phyloP scores from a whole-genome alignment of 805 yeast genomes.

The Saturnispora silvae region DNA sequence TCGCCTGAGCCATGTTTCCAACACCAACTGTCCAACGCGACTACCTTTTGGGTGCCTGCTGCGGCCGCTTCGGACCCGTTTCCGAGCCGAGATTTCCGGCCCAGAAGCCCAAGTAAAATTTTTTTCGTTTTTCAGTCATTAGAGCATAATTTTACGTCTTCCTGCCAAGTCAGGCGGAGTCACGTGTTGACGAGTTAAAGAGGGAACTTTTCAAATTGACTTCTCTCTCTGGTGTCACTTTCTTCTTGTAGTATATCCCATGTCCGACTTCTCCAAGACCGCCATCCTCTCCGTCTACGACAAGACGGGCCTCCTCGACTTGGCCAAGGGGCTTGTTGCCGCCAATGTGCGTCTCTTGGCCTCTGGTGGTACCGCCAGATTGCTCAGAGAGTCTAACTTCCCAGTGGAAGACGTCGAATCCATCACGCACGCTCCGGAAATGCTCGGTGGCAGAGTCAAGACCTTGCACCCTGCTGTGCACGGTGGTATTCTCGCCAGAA shows the following conservation, averaged over 20 bases:
- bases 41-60: neutral
- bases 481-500: conserved; percentile 93
- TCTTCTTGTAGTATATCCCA: neutral
- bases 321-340: conserved; percentile 88
- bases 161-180: no score
- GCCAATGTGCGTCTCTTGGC: conserved; percentile 89
- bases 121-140: no score
- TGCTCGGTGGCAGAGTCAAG: conserved; percentile 97
- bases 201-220: no score
- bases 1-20: no score
- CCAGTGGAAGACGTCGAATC: conserved; percentile 93
- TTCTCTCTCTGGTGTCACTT: conserved; percentile 1
- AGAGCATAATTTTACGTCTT: no score
- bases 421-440: conserved; percentile 97
- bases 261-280: conserved; percentile 46
- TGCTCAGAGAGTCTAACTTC: conserved; percentile 95
- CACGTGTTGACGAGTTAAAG: no score
- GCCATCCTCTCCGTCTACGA: conserved; percentile 96
- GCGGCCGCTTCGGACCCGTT: no score
- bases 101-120: no score
- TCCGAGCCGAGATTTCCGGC: no score
- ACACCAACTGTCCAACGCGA: no score
- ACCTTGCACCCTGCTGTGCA: conserved; percentile 98
- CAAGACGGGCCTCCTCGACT: conserved; percentile 90
- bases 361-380: conserved; percentile 92